phyloP scores from a whole-genome alignment of 768 basidiomycete genomes.

The Floccularia luteovirens region DNA sequence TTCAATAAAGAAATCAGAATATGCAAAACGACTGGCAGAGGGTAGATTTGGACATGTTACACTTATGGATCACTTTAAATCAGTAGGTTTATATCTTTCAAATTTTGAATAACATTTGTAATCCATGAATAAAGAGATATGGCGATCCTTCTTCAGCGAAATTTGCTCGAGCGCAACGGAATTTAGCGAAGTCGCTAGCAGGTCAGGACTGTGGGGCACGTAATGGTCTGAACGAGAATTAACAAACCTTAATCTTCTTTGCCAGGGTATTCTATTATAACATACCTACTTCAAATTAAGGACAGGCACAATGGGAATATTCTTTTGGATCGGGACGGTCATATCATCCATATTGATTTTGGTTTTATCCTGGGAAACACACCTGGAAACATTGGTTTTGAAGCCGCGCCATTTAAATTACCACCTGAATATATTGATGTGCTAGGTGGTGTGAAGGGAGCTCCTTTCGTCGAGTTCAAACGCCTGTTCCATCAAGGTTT shows the following conservation, averaged over 20 bases:
- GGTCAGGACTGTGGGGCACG: slow-evolving; percentile 28
- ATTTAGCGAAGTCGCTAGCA: slow-evolving; percentile 90
- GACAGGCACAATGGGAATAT: slow-evolving; percentile 99
- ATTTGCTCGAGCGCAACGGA: slow-evolving; percentile 84
- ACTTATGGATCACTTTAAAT: slow-evolving; percentile 85
- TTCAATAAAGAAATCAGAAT: slow-evolving; percentile 98
- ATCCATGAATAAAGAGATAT: slow-evolving; percentile 53
- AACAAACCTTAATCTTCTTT: background rate
- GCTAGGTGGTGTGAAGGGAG: slow-evolving; percentile 75
- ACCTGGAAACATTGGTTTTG: slow-evolving; percentile 96
- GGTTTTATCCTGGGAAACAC: slow-evolving; percentile 97
- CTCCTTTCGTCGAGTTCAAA: slow-evolving; percentile 79
- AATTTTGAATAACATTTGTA: background rate
- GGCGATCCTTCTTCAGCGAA: slow-evolving; percentile 84
- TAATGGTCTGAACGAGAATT: background rate
- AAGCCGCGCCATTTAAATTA: slow-evolving; percentile 98
- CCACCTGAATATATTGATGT: slow-evolving; percentile 95
- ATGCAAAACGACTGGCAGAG: slow-evolving; percentile 78
- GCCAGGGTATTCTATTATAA: slow-evolving; percentile 86
- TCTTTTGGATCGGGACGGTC: slow-evolving; percentile 89
- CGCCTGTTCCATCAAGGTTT: slow-evolving; percentile 89
- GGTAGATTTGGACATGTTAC: slow-evolving; percentile 84
- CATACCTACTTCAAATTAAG: slow-evolving; percentile 96
- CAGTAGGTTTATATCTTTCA: slow-evolving; percentile 36
- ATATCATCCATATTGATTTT: slow-evolving; percentile 95